Base-by-base conservation (phyloP, 2,329 filamentous ascomycete species). In the Pseudocercospora pini-densiflorae region DNA sequence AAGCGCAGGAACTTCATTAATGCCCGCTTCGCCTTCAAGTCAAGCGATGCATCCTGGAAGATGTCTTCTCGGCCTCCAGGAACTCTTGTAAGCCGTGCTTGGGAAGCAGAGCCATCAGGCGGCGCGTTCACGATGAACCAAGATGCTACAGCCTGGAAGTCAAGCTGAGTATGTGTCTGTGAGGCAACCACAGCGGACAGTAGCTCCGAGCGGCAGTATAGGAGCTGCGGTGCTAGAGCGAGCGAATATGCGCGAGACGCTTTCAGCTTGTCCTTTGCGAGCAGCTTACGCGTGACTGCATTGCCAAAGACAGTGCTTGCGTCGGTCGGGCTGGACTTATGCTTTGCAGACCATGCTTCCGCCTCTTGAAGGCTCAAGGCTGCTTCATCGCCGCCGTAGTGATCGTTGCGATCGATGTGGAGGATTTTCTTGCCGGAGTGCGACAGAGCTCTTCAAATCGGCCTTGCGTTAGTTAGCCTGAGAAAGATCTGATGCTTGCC, bases 1-100 rank as follows among this genome's bases (percentile, higher is more conserved):
- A 95, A 94, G 78, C 94, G 94, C 74, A 98, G 85, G 74, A 97
- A 96, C 79, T 96, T 97, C 90, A 97, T 97, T 74, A 98, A 80
- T 9, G 87, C 87, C 62, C 94, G 89, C 81, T 98, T 98, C 5
- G 92, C 89, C 70, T 91, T 90, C 71, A 91, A 86, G 54, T 92
- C 88, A 64, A 98, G 91, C 24, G 85, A 84, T 40, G 87, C 87
- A 77, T 93, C 90, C 57, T 90, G 87, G 78, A 97, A 97, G 53
- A 98, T 88, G 80, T 97, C 94, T 81, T 99, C 94, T 71, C 94
- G 88, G 29, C 92, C 94, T 69, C 92, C 94, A 0, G 95, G 94
- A 59, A 98, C 91, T 64, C 91, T 90, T 23, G 63, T 65, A 21
- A 75, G 58, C 9, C 47, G 63, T 40, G 64, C 9, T n/a, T 62